phyloP scores from a whole-genome alignment of 192 early-diverging fungal genomes.

The Geosiphon pyriformis region DNA sequence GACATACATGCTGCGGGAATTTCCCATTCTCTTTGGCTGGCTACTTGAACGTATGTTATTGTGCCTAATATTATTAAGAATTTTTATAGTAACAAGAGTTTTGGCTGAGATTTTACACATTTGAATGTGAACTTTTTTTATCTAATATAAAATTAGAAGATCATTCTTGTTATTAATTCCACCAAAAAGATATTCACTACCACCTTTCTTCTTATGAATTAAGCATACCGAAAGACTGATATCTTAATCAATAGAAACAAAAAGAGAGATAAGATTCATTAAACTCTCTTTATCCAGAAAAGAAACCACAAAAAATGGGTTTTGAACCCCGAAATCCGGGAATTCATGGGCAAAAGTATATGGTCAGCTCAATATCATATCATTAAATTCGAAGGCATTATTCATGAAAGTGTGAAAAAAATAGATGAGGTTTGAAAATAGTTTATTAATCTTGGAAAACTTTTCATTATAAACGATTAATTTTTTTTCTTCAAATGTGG shows the following conservation, averaged over 20 bases:
- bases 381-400: constrained; percentile 19
- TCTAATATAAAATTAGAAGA: too few species aligned
- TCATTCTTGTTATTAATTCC: background rate
- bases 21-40: background rate
- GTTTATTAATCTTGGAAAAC: constrained; percentile 10
- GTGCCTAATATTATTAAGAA: background rate
- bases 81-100: constrained; percentile 9
- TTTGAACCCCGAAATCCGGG: background rate
- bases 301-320: background rate
- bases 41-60: background rate
- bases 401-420: constrained; percentile 1
- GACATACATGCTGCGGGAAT: background rate
- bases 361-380: constrained; percentile 9
- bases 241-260: background rate
- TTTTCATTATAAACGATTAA: background rate
- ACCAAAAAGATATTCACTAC: background rate
- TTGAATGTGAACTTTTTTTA: background rate
- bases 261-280: background rate
- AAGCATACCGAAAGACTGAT: background rate
- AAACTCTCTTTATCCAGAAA: background rate
- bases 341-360: background rate
- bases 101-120: background rate
- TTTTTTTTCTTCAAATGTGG: constrained; percentile 5
- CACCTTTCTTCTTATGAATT: background rate
- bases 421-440: constrained; percentile 14